Evolutionary conservation across 2,329 filamentous ascomycete genomes (phyloP).

Genomic region (Neonectria hederae): DNA sequence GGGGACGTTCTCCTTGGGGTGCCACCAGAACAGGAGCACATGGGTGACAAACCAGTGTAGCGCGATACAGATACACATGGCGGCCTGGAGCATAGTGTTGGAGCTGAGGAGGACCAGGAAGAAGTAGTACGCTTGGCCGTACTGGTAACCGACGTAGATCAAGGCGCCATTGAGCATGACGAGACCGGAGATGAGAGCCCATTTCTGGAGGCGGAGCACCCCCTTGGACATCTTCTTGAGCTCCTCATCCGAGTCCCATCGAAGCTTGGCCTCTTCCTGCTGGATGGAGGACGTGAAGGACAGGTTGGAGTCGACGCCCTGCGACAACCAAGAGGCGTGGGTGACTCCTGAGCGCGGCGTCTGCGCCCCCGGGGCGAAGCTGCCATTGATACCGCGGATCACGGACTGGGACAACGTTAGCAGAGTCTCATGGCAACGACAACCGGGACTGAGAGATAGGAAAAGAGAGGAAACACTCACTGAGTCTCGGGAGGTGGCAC

Average conservation of each 20-base stretch:
- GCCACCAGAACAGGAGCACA: slow-evolving; percentile 43
- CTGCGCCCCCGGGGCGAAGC: slow-evolving; percentile 44
- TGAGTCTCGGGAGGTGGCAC: slow-evolving; percentile 42
- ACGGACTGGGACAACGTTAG: slow-evolving; percentile 43
- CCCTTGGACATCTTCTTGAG: slow-evolving; percentile 51
- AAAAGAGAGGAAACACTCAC: slow-evolving; percentile 31
- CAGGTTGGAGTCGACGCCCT: slow-evolving; percentile 46
- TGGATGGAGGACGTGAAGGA: slow-evolving; percentile 50
- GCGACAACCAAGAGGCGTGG: slow-evolving; percentile 46
- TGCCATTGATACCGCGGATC: slow-evolving; percentile 45
- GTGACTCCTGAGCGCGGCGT: slow-evolving; percentile 46
- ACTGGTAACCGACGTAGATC: slow-evolving; percentile 50
- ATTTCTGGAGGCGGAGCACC: slow-evolving; percentile 52
- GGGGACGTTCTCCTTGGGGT: slow-evolving; percentile 46
- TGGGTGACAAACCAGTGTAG: slow-evolving; percentile 44
- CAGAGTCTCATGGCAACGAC: neutral
- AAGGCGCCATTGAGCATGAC: slow-evolving; percentile 47
- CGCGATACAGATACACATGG: slow-evolving; percentile 54
- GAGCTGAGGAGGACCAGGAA: slow-evolving; percentile 58
- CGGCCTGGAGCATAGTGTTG: slow-evolving; percentile 54
- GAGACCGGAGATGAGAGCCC: slow-evolving; percentile 50
- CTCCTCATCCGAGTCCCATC: slow-evolving; percentile 53
- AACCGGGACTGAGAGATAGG: neutral
- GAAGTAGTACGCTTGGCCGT: slow-evolving; percentile 53
- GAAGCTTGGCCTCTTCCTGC: slow-evolving; percentile 52